Base-by-base conservation (phyloP, 371 early-diverging fungal species). In the Apophysomyces variabilis region DNA sequence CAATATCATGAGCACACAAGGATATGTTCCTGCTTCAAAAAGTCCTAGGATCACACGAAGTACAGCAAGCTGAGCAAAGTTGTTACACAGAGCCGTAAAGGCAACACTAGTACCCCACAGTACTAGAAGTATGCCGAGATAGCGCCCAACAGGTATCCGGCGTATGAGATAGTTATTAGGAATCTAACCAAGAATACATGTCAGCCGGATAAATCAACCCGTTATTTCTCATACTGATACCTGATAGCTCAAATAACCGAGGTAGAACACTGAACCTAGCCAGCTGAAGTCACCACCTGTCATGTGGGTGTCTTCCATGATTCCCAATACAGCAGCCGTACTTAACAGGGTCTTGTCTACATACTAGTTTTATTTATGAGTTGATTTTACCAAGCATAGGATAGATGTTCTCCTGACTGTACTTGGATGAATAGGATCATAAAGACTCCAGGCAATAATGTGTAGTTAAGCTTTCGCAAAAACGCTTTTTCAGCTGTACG, bases 161-260 rank as follows among this genome's bases (percentile, higher is more conserved):
- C 77, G 80, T 57, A 79, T 60, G 14, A 73, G 41, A 38, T 68
- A 75, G 7, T 75, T 72, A 43, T 74, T 79, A 1, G 80, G 80
- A n/a, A 76, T n/a, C 70, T 74, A 11, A 3, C 32, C 32, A 26
- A 26, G 32, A 26, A 26, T 26, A 26, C 32, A 26, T 26, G 32
- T 26, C 32, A 26, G 5, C 5, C 3, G 41, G 8, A 41, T 41
- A 11, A 41, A 41, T 41, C 41, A 41, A 41, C 41, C 8, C 5
- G 46, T 45, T 6, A 12, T 45, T 45, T 13, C 13, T 45, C 16
- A n/a, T 18, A n/a, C 46, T n/a, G 12, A 13, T 50, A 61, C 61
- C 61, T 61, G 61, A 35, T 45, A 45, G 21, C 18, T 26, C 5
- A 61, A 43, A 45, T 61, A 61, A n/a, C 76, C 76, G 16, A 76